Conservation (phyloP, 2,329 filamentous ascomycete species). For the Trichophyton verrucosum region DNA sequence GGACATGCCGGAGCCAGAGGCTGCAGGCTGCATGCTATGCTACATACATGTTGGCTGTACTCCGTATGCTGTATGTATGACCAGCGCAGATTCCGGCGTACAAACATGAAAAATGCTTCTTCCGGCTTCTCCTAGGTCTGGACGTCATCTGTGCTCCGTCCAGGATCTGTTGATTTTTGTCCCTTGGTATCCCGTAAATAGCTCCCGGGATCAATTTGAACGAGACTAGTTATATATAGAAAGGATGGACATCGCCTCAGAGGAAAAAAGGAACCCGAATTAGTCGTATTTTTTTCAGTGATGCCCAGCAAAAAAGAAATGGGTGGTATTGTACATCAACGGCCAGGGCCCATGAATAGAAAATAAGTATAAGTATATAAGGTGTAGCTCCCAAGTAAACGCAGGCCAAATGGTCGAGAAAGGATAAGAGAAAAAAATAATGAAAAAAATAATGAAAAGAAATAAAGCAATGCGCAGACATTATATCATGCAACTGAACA, state of each 20-base stretch:
- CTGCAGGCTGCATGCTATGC: too few relatives aligned
- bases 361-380: not conserved
- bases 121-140: not conserved
- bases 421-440: too few relatives aligned
- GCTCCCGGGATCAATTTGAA: not conserved
- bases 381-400: not conserved
- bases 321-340: not conserved
- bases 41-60: too few relatives aligned
- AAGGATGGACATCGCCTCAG: not conserved
- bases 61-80: not conserved
- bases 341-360: not conserved
- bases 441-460: too few relatives aligned
- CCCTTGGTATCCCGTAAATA: not conserved
- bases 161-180: too few relatives aligned
- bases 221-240: not conserved
- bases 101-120: too few relatives aligned
- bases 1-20: not conserved
- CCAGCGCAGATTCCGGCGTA: not conserved
- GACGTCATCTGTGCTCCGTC: not conserved
- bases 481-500: constrained; percentile 6
- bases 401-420: too few relatives aligned
- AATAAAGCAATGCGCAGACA: not conserved
- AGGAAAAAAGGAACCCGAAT: not conserved
- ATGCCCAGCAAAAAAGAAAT: not conserved
- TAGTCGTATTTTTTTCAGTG: not conserved